Evolutionary conservation across 129 eudicot genomes (phyloP).

Genomic region (Flaveria robusta): DNA sequence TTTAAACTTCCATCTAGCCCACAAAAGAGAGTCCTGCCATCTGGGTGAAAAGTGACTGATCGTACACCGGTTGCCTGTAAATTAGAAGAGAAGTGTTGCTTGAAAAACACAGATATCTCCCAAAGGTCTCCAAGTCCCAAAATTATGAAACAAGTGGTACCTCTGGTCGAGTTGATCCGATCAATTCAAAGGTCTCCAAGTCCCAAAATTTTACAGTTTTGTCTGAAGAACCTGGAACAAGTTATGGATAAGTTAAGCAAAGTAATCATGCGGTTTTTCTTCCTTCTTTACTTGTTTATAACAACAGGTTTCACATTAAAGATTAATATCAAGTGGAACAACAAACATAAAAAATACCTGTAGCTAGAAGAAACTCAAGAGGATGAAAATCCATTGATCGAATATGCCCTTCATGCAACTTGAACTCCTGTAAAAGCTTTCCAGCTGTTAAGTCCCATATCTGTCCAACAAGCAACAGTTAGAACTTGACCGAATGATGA

Average conservation of each 20-base stretch:
- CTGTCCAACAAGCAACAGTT: constrained; percentile 44
- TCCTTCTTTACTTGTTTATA: constrained; percentile 12
- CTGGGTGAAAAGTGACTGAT: constrained; percentile 83
- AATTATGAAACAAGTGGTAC: constrained; percentile 37
- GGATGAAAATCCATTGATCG: constrained; percentile 93
- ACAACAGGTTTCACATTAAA: constrained; percentile 8
- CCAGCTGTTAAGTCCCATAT: constrained; percentile 98
- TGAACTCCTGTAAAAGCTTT: constrained; percentile 88
- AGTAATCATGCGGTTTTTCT: constrained; percentile 5
- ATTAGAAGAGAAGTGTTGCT: background rate
- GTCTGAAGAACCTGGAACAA: constrained; percentile 89
- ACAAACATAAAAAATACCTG: constrained; percentile 46
- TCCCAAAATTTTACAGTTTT: constrained; percentile 96
- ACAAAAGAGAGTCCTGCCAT: constrained; percentile 86
- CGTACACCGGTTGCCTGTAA: constrained; percentile 81
- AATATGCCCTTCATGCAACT: constrained; percentile 88
- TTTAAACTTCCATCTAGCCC: constrained; percentile 82
- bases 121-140: background rate
- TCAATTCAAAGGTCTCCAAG: constrained; percentile 96
- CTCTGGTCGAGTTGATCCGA: constrained; percentile 97
- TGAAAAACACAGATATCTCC: constrained; percentile 16
- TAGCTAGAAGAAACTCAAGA: constrained; percentile 83
- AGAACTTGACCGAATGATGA: constrained; percentile 7
- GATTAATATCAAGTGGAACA: background rate
- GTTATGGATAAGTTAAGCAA: background rate